phyloP scores from a whole-genome alignment of 805 yeast species.

The Phaffomyces opuntiae region DNA sequence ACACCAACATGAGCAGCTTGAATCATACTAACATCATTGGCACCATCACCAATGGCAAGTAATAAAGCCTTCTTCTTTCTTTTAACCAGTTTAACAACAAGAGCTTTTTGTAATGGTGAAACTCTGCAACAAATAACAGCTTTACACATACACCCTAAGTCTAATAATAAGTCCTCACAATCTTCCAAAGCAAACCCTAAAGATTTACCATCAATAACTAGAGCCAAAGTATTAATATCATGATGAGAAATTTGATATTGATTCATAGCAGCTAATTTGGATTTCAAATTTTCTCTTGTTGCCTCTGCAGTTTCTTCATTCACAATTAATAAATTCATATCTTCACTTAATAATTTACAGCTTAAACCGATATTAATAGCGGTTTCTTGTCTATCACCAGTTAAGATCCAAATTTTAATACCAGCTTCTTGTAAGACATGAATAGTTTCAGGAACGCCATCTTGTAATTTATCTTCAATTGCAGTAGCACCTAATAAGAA shows the following conservation, averaged over 20 bases:
- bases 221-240: constrained; percentile 74
- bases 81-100: constrained; percentile 92
- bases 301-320: constrained; percentile 80
- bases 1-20: constrained; percentile 99
- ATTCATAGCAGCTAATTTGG: constrained; percentile 66
- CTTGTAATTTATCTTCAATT: constrained; percentile 95
- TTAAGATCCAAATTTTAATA: constrained; percentile 93
- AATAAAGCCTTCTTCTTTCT: constrained; percentile 64
- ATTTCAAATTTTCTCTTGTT: constrained; percentile 64
- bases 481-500: constrained; percentile 94
- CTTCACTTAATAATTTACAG: constrained; percentile 88
- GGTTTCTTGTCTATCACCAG: constrained; percentile 98
- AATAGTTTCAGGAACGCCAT: constrained; percentile 97
- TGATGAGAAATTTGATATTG: constrained; percentile 59
- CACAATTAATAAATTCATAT: constrained; percentile 85
- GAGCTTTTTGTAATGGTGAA: constrained; percentile 93
- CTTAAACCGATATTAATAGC: constrained; percentile 99
- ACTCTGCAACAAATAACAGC: constrained; percentile 98
- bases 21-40: constrained; percentile 97
- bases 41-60: constrained; percentile 97
- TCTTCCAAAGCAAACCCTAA: constrained; percentile 81
- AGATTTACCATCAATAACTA: constrained; percentile 92
- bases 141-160: constrained; percentile 78
- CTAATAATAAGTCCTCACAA: constrained; percentile 69
- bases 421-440: constrained; percentile 95